Percentiles rank a stretch among this genome's conserved stretches.
Evolutionary conservation across 257 asterid species (phyloP).

Genomic region (Linderniella brevidens): DNA sequence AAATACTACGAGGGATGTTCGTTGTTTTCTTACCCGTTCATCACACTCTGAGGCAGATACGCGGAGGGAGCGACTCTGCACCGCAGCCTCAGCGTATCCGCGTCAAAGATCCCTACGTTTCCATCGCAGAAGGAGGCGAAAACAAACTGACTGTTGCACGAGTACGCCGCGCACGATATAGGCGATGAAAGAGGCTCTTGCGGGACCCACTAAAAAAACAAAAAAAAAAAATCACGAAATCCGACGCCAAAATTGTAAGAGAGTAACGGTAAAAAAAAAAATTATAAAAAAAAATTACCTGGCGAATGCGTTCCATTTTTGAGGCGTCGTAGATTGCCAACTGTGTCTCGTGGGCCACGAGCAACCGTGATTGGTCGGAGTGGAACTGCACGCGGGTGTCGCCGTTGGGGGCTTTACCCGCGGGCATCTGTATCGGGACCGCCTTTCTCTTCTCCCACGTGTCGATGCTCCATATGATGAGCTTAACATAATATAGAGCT

Average conservation of each 20-base stretch:
- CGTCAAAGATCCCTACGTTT: slow-evolving; percentile 32
- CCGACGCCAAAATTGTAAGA: too few relatives aligned
- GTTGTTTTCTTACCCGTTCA: background rate
- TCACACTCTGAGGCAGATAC: slow-evolving; percentile 23
- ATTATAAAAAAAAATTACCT: slow-evolving; percentile 13
- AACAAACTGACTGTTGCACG: slow-evolving; percentile 46
- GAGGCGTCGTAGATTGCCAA: slow-evolving; percentile 46
- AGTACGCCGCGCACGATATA: slow-evolving; percentile 42
- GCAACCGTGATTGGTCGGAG: slow-evolving; percentile 43
- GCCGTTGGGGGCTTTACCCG: slow-evolving; percentile 37
- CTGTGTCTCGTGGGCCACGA: slow-evolving; percentile 50
- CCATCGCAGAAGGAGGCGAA: slow-evolving; percentile 38
- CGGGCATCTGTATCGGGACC: slow-evolving; percentile 35
- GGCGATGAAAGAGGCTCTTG: slow-evolving; percentile 34
- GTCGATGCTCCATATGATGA: slow-evolving; percentile 41
- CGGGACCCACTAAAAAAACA: slow-evolving; percentile 57
- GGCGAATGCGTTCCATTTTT: slow-evolving; percentile 35
- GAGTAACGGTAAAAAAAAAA: too few relatives aligned
- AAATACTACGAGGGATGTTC: too few relatives aligned
- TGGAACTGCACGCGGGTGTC: slow-evolving; percentile 57
- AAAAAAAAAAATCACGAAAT: too few relatives aligned
- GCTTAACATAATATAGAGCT: slow-evolving; percentile 18
- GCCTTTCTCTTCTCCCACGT: slow-evolving; percentile 48
- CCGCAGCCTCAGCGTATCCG: slow-evolving; percentile 28
- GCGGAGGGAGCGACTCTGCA: slow-evolving; percentile 42